Evolutionary conservation across 2,329 filamentous ascomycete genomes (phyloP).

Genomic region (Penicillium sp.): DNA sequence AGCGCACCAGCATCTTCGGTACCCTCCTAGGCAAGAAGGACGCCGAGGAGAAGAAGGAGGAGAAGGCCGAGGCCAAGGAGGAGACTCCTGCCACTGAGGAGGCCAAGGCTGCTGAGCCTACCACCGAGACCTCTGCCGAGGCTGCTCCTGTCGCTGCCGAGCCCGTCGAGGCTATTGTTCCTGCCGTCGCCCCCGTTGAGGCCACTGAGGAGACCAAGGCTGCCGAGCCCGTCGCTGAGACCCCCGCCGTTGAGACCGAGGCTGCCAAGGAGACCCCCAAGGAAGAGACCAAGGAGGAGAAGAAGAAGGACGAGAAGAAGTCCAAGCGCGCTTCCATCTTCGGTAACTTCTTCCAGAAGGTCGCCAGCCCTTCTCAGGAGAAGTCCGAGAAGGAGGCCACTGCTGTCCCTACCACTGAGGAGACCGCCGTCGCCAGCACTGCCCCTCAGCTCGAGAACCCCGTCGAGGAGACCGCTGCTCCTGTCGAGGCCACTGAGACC

Average conservation of each 20-base stretch:
- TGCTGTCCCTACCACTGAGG: slow-evolving; percentile 50
- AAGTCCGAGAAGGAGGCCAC: slow-evolving; percentile 52
- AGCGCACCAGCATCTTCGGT: slow-evolving; percentile 61
- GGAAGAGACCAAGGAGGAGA: slow-evolving; percentile 30
- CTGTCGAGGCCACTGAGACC: slow-evolving; percentile 43
- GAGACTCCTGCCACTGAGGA: slow-evolving; percentile 45
- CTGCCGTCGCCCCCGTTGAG: slow-evolving; percentile 25
- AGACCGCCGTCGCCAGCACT: slow-evolving; percentile 48
- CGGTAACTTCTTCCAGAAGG: slow-evolving; percentile 74
- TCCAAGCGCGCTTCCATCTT: slow-evolving; percentile 85
- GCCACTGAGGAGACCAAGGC: slow-evolving; percentile 37
- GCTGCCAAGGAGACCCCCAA: slow-evolving; percentile 16
- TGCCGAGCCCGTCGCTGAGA: slow-evolving; percentile 34
- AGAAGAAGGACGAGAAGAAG: slow-evolving; percentile 52
- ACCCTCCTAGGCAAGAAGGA: slow-evolving; percentile 63
- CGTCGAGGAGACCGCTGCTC: slow-evolving; percentile 39
- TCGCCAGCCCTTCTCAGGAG: slow-evolving; percentile 47
- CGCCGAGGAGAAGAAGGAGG: slow-evolving; percentile 42
- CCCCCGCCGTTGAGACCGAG: slow-evolving; percentile 36
- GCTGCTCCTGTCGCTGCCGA: slow-evolving; percentile 31
- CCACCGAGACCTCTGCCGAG: slow-evolving; percentile 37
- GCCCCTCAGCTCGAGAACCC: slow-evolving; percentile 52
- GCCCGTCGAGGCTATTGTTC: slow-evolving; percentile 14
- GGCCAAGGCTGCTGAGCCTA: slow-evolving; percentile 31
- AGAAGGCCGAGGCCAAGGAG: slow-evolving; percentile 25